Base-by-base conservation (phyloP, 2,329 filamentous ascomycete species). In the Coniochaeta hoffmannii region DNA sequence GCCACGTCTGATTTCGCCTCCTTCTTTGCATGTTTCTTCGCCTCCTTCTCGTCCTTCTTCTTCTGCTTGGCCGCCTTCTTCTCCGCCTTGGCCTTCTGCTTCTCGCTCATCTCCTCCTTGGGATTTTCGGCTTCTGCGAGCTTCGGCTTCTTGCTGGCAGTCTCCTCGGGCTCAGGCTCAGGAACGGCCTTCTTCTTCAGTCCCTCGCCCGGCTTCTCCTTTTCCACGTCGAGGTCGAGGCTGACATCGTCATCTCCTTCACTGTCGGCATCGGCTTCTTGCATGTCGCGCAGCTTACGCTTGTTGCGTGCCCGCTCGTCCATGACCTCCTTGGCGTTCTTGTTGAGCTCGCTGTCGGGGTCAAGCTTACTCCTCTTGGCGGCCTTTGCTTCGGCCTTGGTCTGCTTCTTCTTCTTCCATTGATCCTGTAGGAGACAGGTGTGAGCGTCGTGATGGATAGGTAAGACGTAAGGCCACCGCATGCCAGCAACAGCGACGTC, bases 401-500 rank as follows among this genome's bases (percentile, higher is more conserved):
- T 93, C 74, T 97, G 92, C 77, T 97, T 97, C 75, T 94, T 96
- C 68, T 87, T 87, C 70, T 86, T 85, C 90, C 91, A 96, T 86
- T 97, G 90, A 65, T 94, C 88, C 90, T 96, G 66, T 59, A 62
- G 53, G n/a, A 54, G 49, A 30, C 12, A 34, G n/a, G 49, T 51
- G 49, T 51, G 49, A 51, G 49, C 49, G 15, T 12, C 49, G 14
- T 34, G 6, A n/a, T 17, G 24, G 22, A 41, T 31, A 14, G 24
- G 14, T 50, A 28, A 12, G n/a, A n/a, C n/a, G n/a, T n/a, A n/a
- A n/a, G n/a, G 38, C 38, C 38, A 50, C 30, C n/a, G 2, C 55
- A 53, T 52, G 54, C 50, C 22, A 57, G 50, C 36, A 53, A 38
- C 55, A 46, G 50, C 53, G 35, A 31, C 50, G 15, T 36, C 35